Evolutionary conservation across 2,329 filamentous ascomycete genomes (phyloP), one percentile per base, ranked within the genome.

Genomic region (Botryotinia globosa): DNA sequence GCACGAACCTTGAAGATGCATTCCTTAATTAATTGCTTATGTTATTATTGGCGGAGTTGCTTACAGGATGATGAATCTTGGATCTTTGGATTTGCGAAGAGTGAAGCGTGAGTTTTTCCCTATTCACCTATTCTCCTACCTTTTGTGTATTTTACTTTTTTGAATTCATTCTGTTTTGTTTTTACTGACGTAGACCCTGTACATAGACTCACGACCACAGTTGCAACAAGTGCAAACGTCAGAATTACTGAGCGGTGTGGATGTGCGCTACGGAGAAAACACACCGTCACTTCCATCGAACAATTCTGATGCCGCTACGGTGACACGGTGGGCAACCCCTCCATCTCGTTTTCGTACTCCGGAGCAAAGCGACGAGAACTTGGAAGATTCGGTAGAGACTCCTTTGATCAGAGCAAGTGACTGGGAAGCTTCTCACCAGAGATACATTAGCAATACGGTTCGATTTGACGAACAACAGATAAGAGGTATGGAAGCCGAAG

Each of bases 391-490:
- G 45, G 59, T 76, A 34, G 75, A 69, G 29, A 9, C 32, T 4
- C 71, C 71, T 51, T 37, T 72, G 44, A 62, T 69, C 14, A 22
- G 34, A 12, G 45, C 56, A 20, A 44, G 22, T 37, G 37, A 51
- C 25, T 51, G 32, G 51, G 42, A 48, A 51, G n/a, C 56, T 25
- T n/a, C 58, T 32, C 65, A n/a, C 44, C 42, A 42, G 20, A n/a
- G 51, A 69, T 63, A 72, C 64, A 61, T 63, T 16, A 34, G 29
- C 44, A 63, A 44, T n/a, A 69, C 75, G 74, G 75, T 77, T 72
- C 77, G 74, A 72, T 78, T 78, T 65, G 76, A 80, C 74, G 77
- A 80, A 72, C 75, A 79, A 61, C 77, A 78, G 71, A 77, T 78
- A 51, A 73, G 71, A 68, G 76, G 68, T 56, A 68, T 74, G 70